Base-by-base conservation (phyloP, 2,329 filamentous ascomycete species). In the Ceratocystis diversiconidia region DNA sequence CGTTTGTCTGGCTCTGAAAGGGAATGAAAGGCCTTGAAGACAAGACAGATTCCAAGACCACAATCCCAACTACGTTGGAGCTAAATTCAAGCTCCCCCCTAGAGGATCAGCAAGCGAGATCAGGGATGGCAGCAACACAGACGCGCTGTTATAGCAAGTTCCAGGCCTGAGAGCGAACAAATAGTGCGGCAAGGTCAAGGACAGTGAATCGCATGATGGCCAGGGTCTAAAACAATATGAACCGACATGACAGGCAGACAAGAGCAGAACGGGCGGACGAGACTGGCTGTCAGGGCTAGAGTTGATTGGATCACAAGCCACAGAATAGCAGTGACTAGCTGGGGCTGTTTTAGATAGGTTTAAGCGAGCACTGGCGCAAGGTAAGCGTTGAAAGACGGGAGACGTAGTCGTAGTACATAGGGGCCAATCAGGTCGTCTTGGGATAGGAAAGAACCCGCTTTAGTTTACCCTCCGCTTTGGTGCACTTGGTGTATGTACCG, bases 61-160 rank as follows among this genome's bases (percentile, higher is more conserved):
- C 32, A 36, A 36, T 36, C 32, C 32, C 28, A n/a, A 36, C 28
- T 25, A n/a, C 28, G 15, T n/a, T 59, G 6, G 28, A 32, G 17
- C 52, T 36, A 32, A 30, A 15, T 32, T 12, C 46, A 36, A 52
- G 48, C 32, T 32, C 6, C 52, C 52, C 52, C 28, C 52, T 59
- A 59, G 28, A 17, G 52, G 52, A 59, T 59, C 52, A n/a, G 25
- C 25, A 32, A 59, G 52, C 52, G 52, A 59, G 25, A 59, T 59
- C 52, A 59, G 52, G 52, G 52, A 15, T 59, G 52, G 28, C 52
- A 59, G 52, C 17, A 32, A 32, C 52, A 59, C 52, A 59, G 52
- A 32, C 52, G 52, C 52, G 52, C 52, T 59, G 22, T 59, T 59
- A 25, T 59, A 59, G 52, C 12, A 17, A 36, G 28, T 59, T 22